Percentiles rank a stretch among this genome's conserved stretches.
These are phyloP conservation scores for Purpureocillium takamizusanense DNA, from an alignment of 2,329 filamentous ascomycete species.

Conservation along the genomic window DNA sequence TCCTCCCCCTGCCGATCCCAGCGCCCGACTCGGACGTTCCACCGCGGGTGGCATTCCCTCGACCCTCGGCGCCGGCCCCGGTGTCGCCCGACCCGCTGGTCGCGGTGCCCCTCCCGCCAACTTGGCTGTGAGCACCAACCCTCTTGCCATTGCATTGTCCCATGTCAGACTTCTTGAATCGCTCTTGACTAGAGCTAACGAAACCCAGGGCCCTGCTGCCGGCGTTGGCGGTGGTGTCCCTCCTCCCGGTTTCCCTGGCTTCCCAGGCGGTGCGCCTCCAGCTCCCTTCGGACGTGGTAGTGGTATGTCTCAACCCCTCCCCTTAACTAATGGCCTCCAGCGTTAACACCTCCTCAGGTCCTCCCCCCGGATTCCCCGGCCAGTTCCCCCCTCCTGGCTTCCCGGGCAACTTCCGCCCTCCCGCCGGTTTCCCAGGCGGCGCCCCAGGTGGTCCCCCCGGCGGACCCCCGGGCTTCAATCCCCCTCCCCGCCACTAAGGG, in stretches of 20 bases:
- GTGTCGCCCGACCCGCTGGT: slow-evolving; percentile 84
- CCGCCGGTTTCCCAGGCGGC: slow-evolving; percentile 19
- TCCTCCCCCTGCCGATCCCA: slow-evolving; percentile 87
- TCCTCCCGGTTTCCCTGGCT: slow-evolving; percentile 48
- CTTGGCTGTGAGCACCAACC: slow-evolving; percentile 51
- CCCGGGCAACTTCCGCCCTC: slow-evolving; percentile 3
- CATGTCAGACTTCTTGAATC: not conserved
- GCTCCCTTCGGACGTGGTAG: slow-evolving; percentile 42
- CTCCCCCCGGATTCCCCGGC: slow-evolving; percentile 42
- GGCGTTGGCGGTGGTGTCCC: slow-evolving; percentile 70
- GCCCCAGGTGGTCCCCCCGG: slow-evolving; percentile 30
- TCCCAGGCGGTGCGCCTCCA: slow-evolving; percentile 33
- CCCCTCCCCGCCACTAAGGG: slow-evolving; percentile 51
- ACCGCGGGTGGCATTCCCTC: slow-evolving; percentile 60
- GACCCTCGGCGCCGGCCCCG: slow-evolving; percentile 72
- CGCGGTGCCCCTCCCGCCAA: slow-evolving; percentile 67
- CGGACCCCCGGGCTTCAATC: slow-evolving; percentile 66
- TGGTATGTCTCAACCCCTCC: slow-evolving; percentile 25
- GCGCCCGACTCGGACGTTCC: slow-evolving; percentile 74
- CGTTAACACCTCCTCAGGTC: slow-evolving; percentile 27
- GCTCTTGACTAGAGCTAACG: slow-evolving; percentile 10
- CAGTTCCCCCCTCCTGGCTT: slow-evolving; percentile 12
- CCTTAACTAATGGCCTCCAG: slow-evolving; percentile 5
- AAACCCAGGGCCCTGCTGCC: slow-evolving; percentile 61
- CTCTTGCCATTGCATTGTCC: not conserved